phyloP scores from a whole-genome alignment of 768 basidiomycete genomes.

The Suillus alpinus region DNA sequence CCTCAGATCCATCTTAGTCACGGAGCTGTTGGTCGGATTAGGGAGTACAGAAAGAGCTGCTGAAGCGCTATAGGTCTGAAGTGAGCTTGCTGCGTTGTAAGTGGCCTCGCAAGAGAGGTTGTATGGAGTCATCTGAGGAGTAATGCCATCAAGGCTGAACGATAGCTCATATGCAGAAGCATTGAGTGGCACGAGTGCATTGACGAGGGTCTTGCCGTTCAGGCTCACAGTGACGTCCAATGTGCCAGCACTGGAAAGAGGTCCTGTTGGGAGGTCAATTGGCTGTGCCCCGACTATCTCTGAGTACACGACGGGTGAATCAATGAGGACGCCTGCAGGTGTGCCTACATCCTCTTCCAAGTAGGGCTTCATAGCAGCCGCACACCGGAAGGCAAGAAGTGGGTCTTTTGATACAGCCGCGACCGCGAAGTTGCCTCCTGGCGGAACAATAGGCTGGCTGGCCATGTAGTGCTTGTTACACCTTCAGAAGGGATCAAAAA shows the following conservation, averaged over 20 bases:
- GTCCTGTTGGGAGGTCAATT: slow-evolving; percentile 30
- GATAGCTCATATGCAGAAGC: slow-evolving; percentile 46
- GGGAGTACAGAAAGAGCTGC: slow-evolving; percentile 50
- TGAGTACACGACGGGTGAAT: slow-evolving; percentile 47
- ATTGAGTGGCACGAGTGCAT: slow-evolving; percentile 49
- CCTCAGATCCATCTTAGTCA: slow-evolving; percentile 62
- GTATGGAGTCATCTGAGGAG: slow-evolving; percentile 36
- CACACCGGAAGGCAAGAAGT: slow-evolving; percentile 57
- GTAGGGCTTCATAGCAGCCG: slow-evolving; percentile 58
- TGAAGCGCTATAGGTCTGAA: slow-evolving; percentile 44
- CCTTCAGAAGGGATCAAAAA: slow-evolving; percentile 29
- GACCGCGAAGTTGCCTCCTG: slow-evolving; percentile 49
- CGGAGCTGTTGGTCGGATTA: slow-evolving; percentile 46
- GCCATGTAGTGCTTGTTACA: slow-evolving; percentile 57
- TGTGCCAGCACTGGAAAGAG: slow-evolving; percentile 8
- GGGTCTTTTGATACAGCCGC: slow-evolving; percentile 36
- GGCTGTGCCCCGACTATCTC: slow-evolving; percentile 46
- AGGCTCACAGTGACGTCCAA: slow-evolving; percentile 45
- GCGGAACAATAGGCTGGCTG: slow-evolving; percentile 37
- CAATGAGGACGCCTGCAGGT: slow-evolving; percentile 47
- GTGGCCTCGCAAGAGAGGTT: slow-evolving; percentile 26
- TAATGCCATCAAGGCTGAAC: slow-evolving; percentile 47
- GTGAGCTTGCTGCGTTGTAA: slow-evolving; percentile 31
- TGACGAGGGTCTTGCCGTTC: slow-evolving; percentile 41
- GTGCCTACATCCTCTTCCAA: slow-evolving; percentile 49